Evolutionary conservation across 331 rosid species (phyloP).

Genomic region (Acacia pycnantha): DNA sequence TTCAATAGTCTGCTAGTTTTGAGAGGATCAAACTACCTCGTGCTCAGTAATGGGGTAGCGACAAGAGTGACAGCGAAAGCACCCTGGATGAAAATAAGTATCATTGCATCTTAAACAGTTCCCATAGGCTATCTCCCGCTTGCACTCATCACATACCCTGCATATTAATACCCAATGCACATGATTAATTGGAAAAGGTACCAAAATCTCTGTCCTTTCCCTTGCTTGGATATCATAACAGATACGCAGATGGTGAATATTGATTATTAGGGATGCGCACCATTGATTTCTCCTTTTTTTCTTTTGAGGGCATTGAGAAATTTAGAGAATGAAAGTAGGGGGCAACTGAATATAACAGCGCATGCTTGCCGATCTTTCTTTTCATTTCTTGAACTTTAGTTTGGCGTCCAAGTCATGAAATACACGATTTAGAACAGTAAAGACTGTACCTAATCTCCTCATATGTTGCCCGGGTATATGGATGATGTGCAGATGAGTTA

Average conservation of each 20-base stretch:
- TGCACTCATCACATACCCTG: conserved; percentile 80
- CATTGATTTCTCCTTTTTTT: not conserved
- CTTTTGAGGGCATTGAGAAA: not conserved
- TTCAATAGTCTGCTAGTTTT: conserved; percentile 2
- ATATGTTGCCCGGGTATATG: conserved; percentile 42
- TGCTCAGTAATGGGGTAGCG: conserved; percentile 73
- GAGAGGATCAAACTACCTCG: conserved; percentile 63
- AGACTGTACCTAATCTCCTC: conserved; percentile 48
- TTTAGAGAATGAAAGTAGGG: not conserved
- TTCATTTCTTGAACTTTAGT: conserved; percentile 4
- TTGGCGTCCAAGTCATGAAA: conserved; percentile 6
- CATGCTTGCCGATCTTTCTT: conserved; percentile 16
- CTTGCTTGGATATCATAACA: conserved; percentile 11
- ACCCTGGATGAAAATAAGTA: conserved; percentile 75
- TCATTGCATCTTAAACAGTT: conserved; percentile 84
- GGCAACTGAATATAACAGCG: conserved; percentile 18
- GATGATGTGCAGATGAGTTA: conserved; percentile 56
- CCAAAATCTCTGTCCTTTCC: conserved; percentile 9
- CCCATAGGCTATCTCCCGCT: conserved; percentile 60
- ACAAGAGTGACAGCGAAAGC: conserved; percentile 84
- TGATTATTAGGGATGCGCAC: not conserved
- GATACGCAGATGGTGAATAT: not conserved
- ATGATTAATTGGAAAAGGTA: conserved; percentile 15
- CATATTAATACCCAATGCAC: conserved; percentile 27
- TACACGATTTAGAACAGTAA: conserved; percentile 6